Evolutionary conservation across 352 stramenopile genomes (phyloP), one percentile per base, ranked within the genome.

Genomic region (Pythium myriotylum): DNA sequence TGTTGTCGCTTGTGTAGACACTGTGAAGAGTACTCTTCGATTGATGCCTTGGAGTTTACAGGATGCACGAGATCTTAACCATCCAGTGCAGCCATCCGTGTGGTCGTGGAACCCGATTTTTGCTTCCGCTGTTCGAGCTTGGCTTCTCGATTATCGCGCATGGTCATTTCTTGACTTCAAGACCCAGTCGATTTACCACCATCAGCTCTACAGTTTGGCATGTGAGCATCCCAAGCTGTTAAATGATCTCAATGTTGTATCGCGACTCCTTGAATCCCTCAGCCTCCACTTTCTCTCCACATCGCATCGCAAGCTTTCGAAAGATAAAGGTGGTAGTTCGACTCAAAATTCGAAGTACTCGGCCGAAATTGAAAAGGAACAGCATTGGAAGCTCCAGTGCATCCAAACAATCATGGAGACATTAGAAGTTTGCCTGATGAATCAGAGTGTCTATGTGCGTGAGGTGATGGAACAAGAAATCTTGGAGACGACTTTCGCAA

Each of bases 61-160:
- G 0, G 58, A 68, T 35, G 42, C 16, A 40, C 56, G 12, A 53
- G 57, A 35, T 58, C 47, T 37, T 3, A 85, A 85, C 26, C 81
- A 91, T 29, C 81, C 83, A 4, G 79, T 80, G 16, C 79, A 91
- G 54, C 70, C 60, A 13, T 91, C 78, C 0, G 73, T 91, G 22
- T 94, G 85, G 85, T 58, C 60, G n/a, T 88, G 73, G 35, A 89
- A 91, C 51, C 84, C 84, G 20, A 63, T 92, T 13, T 92, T 94
- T 55, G 81, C 81, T 4, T 82, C 77, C 22, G 84, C 70, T 7
- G 70, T 94, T 1, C 80, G 83, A 14, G 76, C 76, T 1, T 72
- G 89, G 43, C 50, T 94, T 17, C 66, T 94, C 20, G 79, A 94
- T 57, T 92, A 84, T 48, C 71, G 79, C 4, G 20, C 91, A 9